Conservation (phyloP, 495 filamentous ascomycete genomes). For the Lineolata rhizophorae region DNA sequence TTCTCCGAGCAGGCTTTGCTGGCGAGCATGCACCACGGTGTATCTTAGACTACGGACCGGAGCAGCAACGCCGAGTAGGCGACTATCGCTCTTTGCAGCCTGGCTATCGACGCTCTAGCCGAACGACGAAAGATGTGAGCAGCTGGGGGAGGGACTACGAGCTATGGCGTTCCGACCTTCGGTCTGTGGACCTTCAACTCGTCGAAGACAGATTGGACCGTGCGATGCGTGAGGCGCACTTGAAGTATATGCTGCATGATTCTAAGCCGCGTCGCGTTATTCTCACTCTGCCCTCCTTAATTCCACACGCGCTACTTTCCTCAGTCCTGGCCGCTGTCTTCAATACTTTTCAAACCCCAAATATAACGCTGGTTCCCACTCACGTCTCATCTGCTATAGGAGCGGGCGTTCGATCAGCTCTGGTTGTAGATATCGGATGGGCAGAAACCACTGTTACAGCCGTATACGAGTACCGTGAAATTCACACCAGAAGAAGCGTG, state of each 20-base stretch:
- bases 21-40: constrained; percentile 59
- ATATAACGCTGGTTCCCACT: constrained; percentile 57
- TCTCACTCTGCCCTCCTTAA: constrained; percentile 49
- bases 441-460: constrained; percentile 60
- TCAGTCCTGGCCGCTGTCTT: constrained; percentile 56
- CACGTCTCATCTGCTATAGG: constrained; percentile 49
- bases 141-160: constrained; percentile 52
- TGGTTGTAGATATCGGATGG: constrained; percentile 86
- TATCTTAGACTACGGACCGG: constrained; percentile 44
- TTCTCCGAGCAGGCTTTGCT: constrained; percentile 65
- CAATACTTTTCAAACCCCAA: constrained; percentile 53
- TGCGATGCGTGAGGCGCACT: constrained; percentile 62
- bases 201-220: constrained; percentile 79
- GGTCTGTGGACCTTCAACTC: constrained; percentile 49
- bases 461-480: constrained; percentile 75
- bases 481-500: constrained; percentile 40
- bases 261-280: constrained; percentile 51
- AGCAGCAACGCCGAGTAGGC: constrained; percentile 54
- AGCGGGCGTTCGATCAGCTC: constrained; percentile 56
- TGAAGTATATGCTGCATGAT: constrained; percentile 50
- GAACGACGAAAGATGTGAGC: constrained; percentile 17
- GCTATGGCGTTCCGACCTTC: constrained; percentile 59
- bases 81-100: constrained; percentile 56
- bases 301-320: constrained; percentile 62
- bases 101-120: constrained; percentile 25